Evolutionary conservation across 1,284 basidiomycete species (phyloP).

Genomic region (Ganoderma sp.): DNA sequence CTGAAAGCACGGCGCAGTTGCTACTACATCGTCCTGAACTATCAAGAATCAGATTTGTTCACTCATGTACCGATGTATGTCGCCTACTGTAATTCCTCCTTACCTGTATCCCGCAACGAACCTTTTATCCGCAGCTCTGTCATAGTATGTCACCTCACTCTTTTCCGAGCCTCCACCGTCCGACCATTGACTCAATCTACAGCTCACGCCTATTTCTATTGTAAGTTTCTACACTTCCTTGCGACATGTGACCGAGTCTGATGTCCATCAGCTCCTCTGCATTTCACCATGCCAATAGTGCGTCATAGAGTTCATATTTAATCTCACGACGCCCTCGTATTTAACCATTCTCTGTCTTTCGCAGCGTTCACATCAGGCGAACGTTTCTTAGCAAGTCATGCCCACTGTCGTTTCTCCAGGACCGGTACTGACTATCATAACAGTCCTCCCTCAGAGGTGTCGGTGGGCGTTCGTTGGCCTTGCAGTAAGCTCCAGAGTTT

Average conservation of each 20-base stretch:
- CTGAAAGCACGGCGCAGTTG: not conserved
- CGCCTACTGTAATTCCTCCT: too few species aligned
- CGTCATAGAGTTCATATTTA: not conserved
- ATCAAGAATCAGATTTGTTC: not conserved
- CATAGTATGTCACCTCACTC: not conserved
- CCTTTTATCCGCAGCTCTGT: not conserved
- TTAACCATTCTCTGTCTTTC: not conserved
- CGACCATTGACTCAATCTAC: not conserved
- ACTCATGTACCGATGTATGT: not conserved
- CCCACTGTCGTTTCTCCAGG: not conserved
- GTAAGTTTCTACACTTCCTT: not conserved
- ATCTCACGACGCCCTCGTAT: not conserved
- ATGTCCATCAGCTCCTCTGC: not conserved
- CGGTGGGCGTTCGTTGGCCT: not conserved
- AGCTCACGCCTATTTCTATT: not conserved
- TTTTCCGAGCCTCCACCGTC: too few species aligned
- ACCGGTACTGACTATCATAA: not conserved
- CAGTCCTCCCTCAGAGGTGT: not conserved
- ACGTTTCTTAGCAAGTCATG: not conserved
- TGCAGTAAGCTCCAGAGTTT: not conserved
- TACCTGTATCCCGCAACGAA: not conserved
- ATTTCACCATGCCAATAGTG: not conserved
- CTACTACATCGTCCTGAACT: not conserved
- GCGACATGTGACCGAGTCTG: not conserved
- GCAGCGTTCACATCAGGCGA: not conserved